Conservation (phyloP, 768 basidiomycete species). For the Agaricus sinodeliciosus region DNA sequence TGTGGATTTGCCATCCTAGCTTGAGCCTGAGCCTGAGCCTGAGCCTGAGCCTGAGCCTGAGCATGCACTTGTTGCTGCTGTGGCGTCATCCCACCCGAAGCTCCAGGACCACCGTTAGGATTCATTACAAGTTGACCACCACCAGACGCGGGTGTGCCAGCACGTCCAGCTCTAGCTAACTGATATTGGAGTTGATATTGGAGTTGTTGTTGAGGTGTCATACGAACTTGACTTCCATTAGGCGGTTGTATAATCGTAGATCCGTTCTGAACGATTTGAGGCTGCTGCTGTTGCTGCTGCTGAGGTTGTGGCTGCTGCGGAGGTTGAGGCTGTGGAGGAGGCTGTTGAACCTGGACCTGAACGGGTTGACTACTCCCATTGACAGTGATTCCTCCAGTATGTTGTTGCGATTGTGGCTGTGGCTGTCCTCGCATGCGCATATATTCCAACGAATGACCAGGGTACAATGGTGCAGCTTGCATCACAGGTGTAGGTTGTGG, state of each 20-base stretch:
- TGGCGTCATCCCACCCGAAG: neutral
- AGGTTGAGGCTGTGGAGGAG: slow-evolving; percentile 10
- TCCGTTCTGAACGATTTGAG: neutral
- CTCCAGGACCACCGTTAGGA: neutral
- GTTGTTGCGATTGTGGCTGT: slow-evolving; percentile 15
- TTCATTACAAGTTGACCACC: neutral
- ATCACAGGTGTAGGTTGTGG: slow-evolving; percentile 9
- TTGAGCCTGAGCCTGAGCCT: too few species aligned
- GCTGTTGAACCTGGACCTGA: slow-evolving; percentile 11
- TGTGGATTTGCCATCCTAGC: too few species aligned
- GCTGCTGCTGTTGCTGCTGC: slow-evolving; percentile 1
- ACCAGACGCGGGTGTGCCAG: neutral
- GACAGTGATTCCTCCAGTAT: slow-evolving; percentile 20
- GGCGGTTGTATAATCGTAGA: neutral
- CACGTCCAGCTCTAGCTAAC: neutral
- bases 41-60: too few species aligned
- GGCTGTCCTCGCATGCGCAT: slow-evolving; percentile 9
- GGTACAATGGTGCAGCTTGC: slow-evolving; percentile 6
- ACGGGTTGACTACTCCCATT: slow-evolving; percentile 9
- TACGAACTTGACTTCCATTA: neutral
- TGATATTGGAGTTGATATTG: slow-evolving; percentile 1
- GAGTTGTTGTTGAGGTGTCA: slow-evolving; percentile 12
- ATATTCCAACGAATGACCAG: neutral
- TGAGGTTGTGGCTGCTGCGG: slow-evolving; percentile 3
- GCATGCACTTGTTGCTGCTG: neutral